Evolutionary conservation across 2,329 filamentous ascomycete genomes (phyloP), one percentile per base, ranked within the genome.

Genomic region (Sclerotinia minor): DNA sequence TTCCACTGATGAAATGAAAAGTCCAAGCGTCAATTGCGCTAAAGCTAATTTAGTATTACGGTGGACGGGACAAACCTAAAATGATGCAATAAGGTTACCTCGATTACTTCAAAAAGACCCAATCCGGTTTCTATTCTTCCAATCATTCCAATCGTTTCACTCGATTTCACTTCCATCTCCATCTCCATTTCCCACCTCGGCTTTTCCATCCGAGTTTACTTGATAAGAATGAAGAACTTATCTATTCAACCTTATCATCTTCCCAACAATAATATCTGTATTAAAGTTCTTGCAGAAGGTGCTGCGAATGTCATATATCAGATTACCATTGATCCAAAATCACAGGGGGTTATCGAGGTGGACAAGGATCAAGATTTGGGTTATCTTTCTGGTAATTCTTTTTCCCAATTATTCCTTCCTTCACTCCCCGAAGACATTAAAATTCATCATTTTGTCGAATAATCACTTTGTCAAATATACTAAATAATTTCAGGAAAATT

Each of bases 271-370:
- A 38, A 32, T 15, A 44, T 41, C 5, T 52, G 44, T 38, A 61
- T 61, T 5, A 38, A 67, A 32, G 32, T 60, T 58, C 21, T 87
- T 13, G 83, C 82, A 32, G 91, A 95, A 77, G 92, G 91, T 32
- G 88, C 90, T 32, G 91, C 92, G 65, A 94, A 95, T 77, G 84
- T 89, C 64, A 89, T 94, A 70, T 93, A 91, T 75, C 83, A 84
- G 72, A 82, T 91, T 78, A 80, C 5, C 73, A 78, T 68, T 73
- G 73, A 67, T 72, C 77, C 65, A 54, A 71, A 69, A 17, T 71
- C 69, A 38, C 72, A 76, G 72, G 21, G 52, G 45, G 35, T 38
- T 32, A 2, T 19, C n/a, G 29, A 45, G 17, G 19, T 13, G 24
- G 73, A 52, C 54, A 32, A 50, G 53, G 29, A 68, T 53, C 52